Evolutionary conservation across 305 asterid genomes (phyloP), one percentile per base, ranked within the genome.

Genomic region (Stenogyne calaminthoides): DNA sequence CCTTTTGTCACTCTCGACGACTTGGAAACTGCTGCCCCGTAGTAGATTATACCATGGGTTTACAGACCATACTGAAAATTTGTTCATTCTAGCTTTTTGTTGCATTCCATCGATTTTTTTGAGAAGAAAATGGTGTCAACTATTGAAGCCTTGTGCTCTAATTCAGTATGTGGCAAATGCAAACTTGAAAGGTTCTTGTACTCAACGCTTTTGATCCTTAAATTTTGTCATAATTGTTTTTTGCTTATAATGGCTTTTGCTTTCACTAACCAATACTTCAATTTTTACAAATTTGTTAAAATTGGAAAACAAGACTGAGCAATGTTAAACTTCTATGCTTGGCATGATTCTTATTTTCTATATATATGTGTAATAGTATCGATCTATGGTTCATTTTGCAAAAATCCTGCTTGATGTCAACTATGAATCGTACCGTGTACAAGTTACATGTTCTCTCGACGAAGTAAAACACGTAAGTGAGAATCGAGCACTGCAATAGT

Each of bases 1-100:
- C 98, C 98, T 3, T 85, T 80, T 5, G 92, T 80, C 73, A 88
- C 98, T 39, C 91, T 89, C 36, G 73, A 74, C 0, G 55, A 12
- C 36, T 15, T 58, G 77, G 20, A 46, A n/a, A 46, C 69, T 64
- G 69, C 69, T 64, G 6, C 69, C 19, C 36, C n/a, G n/a, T 22
- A 46, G 9, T 75, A 79, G 76, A 76, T 58, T 63, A 51, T 36
- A 36, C n/a, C n/a, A n/a, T n/a, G n/a, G n/a, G n/a, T n/a, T n/a
- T n/a, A n/a, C n/a, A n/a, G n/a, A 44, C 67, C 56, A 73, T 66
- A 40, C 66, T 55, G 67, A 64, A 55, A 9, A 60, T 16, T n/a
- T 70, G 71, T 60, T 40, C 39, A 27, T 65, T 61, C 67, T 34
- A 36, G 56, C 10, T 47, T 70, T 77, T 49, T 67, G n/a, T 57